These are phyloP conservation scores for Aspergillus nanangensis DNA, from an alignment of 495 filamentous ascomycete species.

Conservation along the genomic window DNA sequence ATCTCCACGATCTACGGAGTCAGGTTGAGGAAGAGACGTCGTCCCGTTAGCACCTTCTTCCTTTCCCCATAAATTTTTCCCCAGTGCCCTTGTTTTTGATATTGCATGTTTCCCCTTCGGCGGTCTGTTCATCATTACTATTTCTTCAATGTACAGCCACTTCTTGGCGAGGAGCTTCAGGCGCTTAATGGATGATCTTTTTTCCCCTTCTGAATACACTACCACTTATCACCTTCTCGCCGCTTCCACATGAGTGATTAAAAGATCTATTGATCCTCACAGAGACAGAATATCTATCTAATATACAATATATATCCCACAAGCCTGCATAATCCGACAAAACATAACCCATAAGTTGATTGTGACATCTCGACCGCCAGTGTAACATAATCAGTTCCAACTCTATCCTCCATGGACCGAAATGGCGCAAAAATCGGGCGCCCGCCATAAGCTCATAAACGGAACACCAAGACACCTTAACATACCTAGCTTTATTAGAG, in stretches of 20 bases:
- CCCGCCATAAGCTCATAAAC: no score
- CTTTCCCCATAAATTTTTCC: slow-evolving; percentile 5
- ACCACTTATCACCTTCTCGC: slow-evolving; percentile 6
- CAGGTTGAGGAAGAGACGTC: slow-evolving; percentile 45
- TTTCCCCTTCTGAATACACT: no score
- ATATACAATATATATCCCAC: slow-evolving; percentile 19
- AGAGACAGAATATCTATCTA: no score
- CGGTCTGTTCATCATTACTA: slow-evolving; percentile 14
- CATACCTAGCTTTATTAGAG: no score
- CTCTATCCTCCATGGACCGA: no score
- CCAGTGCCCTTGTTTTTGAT: slow-evolving; percentile 5
- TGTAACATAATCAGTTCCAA: no score
- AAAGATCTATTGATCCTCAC: no score
- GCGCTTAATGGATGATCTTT: slow-evolving; percentile 29
- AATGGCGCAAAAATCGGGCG: not conserved
- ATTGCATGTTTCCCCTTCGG: slow-evolving; percentile 7
- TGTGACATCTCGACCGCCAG: not conserved
- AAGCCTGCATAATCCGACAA: not conserved
- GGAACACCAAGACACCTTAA: no score
- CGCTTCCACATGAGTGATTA: slow-evolving; percentile 5
- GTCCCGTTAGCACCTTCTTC: slow-evolving; percentile 38
- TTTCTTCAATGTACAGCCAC: slow-evolving; percentile 31
- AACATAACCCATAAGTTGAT: not conserved
- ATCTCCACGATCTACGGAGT: slow-evolving; percentile 38
- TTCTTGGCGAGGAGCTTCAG: slow-evolving; percentile 30